Evolutionary conservation across 768 basidiomycete species (phyloP), one percentile per base, ranked within the genome.

Genomic region (Coprinellus micaceus): DNA sequence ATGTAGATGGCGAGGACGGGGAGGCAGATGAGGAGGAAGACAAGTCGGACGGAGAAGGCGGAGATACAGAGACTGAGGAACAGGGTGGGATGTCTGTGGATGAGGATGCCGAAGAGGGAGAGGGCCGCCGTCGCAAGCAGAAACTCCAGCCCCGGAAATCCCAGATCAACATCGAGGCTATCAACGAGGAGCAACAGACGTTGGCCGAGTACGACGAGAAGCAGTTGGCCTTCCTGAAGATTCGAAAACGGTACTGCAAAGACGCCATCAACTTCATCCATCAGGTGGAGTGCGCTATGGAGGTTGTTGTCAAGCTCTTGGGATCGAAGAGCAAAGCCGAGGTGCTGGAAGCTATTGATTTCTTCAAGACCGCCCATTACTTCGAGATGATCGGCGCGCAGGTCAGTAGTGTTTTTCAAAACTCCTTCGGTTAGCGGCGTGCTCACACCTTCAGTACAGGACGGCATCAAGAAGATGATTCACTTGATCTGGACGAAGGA

Each of bases 401-500:
- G 70, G 91, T 91, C 44, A 39, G 77, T 65, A 21, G 1, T 2
- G 37, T 10, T 50, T 22, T 24, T 56, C 43, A 58, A 5, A 17
- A 37, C 45, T 22, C 37, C 48, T 43, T 17, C 28, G 24, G 57
- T 17, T 6, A 51, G 4, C 2, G 12, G 30, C n/a, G 19, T 33
- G 39, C 19, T 24, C 21, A n/a, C 43, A 45, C 54, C 26, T 29
- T 29, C 12, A 10, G 53, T 44, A 29, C 61, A 96, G 93, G 71
- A 73, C 13, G 97, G 97, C 0, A 87, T 99, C 66, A 94, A 90
- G 76, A 92, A 87, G 65, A 98, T 98, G 96, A 68, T 99, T 13
- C 97, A 98, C 69, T 77, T 99, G 24, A 91, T 99, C 62, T 98
- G 97, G 97, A 82, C 83, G 25, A 98, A 98, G 67, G 96, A 99